Base-by-base conservation (phyloP, 495 filamentous ascomycete genomes). In the Rhypophila decipiens region DNA sequence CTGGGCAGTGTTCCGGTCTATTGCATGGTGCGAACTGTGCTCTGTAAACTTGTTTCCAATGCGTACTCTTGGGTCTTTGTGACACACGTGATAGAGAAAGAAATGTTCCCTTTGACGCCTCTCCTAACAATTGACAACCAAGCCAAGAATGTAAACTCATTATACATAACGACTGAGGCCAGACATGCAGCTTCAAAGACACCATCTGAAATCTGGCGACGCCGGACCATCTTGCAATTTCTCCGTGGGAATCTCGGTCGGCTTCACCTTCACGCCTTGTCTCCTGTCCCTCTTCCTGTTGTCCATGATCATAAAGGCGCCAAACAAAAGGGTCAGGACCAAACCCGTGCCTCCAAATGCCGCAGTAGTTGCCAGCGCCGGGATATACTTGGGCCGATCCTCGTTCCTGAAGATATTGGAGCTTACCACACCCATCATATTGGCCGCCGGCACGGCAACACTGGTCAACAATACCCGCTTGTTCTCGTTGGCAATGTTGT, bases 401-500 rank as follows among this genome's bases (percentile, higher is more conserved):
- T 85, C 61, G 13, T 69, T 69, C 18, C 77, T 76, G 68, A 91
- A 91, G 54, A 88, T 82, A 52, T 90, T 87, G 44, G 75, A 80
- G n/a, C 72, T 72, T 1, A 90, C 85, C 5, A 91, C 62, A 10
- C 86, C 86, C 86, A 88, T 89, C 18, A 90, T 67, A 39, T 90
- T 90, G 1, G 86, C 85, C 11, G 87, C 59, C 0, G 86, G 86
- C 0, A 90, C 85, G 3, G 81, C 85, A 34, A 90, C 70, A 46
- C 82, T 84, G 0, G 85, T 89, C 17, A 89, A 63, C 0, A 82
- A 71, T 8, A 89, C 75, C 20, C 87, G 81, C 18, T 78, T 76
- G 37, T 82, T 79, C 64, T 90, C 87, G 52, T 89, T 76, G 1
- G 85, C 83, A 15, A 85, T 75, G 48, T 91, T 91, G 68, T 91